Evolutionary conservation across 2,329 filamentous ascomycete genomes (phyloP).

Genomic region (Herpotrichia juniperi): DNA sequence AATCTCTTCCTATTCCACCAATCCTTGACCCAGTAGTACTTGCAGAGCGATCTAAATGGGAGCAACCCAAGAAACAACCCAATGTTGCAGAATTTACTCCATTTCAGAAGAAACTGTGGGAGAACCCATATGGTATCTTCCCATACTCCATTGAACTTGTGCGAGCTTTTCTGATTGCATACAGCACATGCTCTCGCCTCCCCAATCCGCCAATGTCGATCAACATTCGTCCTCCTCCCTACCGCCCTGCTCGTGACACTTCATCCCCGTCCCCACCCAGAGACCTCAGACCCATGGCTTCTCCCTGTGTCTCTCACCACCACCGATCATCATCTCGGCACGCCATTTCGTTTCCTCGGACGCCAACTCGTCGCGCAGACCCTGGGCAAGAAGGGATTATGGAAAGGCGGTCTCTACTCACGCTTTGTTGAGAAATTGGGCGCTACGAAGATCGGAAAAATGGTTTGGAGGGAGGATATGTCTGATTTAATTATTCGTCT

Average conservation of each 20-base stretch:
- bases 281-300: slow-evolving; percentile 61
- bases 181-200: slow-evolving; percentile 67
- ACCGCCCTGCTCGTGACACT: slow-evolving; percentile 69
- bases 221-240: slow-evolving; percentile 60
- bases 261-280: slow-evolving; percentile 61
- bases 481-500: slow-evolving; percentile 46
- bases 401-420: slow-evolving; percentile 23
- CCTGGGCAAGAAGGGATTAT: slow-evolving; percentile 27
- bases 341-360: slow-evolving; percentile 28
- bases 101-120: slow-evolving; percentile 64
- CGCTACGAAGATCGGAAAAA: slow-evolving; percentile 32
- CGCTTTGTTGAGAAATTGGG: slow-evolving; percentile 44
- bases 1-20: slow-evolving; percentile 54
- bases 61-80: slow-evolving; percentile 49
- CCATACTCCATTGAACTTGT: neutral
- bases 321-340: slow-evolving; percentile 25
- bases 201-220: slow-evolving; percentile 62
- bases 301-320: slow-evolving; percentile 53
- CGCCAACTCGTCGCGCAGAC: slow-evolving; percentile 20
- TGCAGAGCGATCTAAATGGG: slow-evolving; percentile 41
- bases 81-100: slow-evolving; percentile 50
- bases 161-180: slow-evolving; percentile 7
- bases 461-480: slow-evolving; percentile 58
- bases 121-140: slow-evolving; percentile 68
- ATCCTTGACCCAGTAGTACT: slow-evolving; percentile 54